phyloP scores from a whole-genome alignment of 768 basidiomycete species.

The Lactifluus volemus region DNA sequence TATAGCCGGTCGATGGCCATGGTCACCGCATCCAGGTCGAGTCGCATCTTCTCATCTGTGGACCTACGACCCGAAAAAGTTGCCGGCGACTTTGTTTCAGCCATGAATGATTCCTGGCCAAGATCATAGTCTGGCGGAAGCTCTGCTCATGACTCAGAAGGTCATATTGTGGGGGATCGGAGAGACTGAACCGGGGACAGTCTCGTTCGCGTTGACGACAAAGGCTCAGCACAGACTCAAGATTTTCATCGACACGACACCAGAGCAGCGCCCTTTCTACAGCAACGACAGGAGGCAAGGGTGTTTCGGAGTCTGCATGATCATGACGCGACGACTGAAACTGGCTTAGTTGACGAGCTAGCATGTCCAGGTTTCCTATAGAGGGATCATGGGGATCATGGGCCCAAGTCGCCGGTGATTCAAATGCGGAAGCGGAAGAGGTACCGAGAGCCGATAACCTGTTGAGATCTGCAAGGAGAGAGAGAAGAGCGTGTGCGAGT shows the following conservation, averaged over 20 bases:
- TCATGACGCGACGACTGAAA: slow-evolving; percentile 15
- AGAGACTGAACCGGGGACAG: background rate
- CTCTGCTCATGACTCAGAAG: slow-evolving; percentile 29
- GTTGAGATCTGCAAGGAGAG: slow-evolving; percentile 60
- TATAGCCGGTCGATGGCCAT: slow-evolving; percentile 88
- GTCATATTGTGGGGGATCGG: slow-evolving; percentile 14
- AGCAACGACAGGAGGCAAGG: slow-evolving; percentile 15
- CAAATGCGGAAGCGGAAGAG: slow-evolving; percentile 13
- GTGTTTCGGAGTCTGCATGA: slow-evolving; percentile 1
- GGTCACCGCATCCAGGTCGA: slow-evolving; percentile 80
- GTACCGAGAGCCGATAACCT: slow-evolving; percentile 38
- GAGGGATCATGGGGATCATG: slow-evolving; percentile 22
- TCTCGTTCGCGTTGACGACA: slow-evolving; percentile 17
- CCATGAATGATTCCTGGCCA: slow-evolving; percentile 1
- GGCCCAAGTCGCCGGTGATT: slow-evolving; percentile 20
- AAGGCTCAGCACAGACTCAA: slow-evolving; percentile 18
- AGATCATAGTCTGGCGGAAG: slow-evolving; percentile 27
- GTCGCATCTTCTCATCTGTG: slow-evolving; percentile 66
- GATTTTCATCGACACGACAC: slow-evolving; percentile 15
- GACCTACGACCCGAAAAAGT: slow-evolving; percentile 12
- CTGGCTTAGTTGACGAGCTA: slow-evolving; percentile 17
- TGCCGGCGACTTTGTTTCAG: slow-evolving; percentile 11
- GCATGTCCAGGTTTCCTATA: slow-evolving; percentile 19
- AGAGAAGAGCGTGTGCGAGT: slow-evolving; percentile 59
- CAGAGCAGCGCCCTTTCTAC: slow-evolving; percentile 20